A percentile compares a stretch with the other conserved stretches of the same genome.
These are phyloP conservation scores for Exidia glandulosa DNA, from an alignment of 768 basidiomycete species.

Conservation along the genomic window DNA sequence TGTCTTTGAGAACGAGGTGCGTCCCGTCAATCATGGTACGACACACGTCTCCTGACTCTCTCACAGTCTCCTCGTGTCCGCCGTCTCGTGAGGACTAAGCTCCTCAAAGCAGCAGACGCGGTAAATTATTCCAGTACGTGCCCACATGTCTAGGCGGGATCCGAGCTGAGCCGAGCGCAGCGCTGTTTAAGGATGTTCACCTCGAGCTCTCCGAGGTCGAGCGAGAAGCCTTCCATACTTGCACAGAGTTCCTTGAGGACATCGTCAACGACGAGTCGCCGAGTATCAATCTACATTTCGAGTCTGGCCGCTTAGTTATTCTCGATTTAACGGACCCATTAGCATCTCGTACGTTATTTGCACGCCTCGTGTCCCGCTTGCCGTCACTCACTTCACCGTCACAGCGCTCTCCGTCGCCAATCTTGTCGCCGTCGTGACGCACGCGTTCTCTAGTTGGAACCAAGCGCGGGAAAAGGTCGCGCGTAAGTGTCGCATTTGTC, in stretches of 20 bases:
- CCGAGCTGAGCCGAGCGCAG: not conserved
- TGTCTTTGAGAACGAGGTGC: not conserved
- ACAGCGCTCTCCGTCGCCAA: not conserved
- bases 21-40: not conserved
- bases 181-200: not conserved
- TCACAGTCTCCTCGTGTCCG: not conserved
- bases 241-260: not conserved
- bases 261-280: not conserved
- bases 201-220: not conserved
- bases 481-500: not conserved
- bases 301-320: not conserved
- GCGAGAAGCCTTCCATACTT: not conserved
- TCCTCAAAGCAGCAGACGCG: not conserved
- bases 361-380: not conserved
- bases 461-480: not conserved
- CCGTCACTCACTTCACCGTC: not conserved
- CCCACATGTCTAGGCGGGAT: not conserved
- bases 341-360: not conserved
- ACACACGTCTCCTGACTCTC: not conserved
- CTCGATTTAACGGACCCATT: not conserved
- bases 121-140: not conserved
- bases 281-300: not conserved
- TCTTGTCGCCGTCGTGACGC: not conserved
- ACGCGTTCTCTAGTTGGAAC: not conserved
- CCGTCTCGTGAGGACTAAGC: not conserved